phyloP scores from a whole-genome alignment of 2,329 filamentous ascomycete genomes.

The Aspergillus amoenus region DNA sequence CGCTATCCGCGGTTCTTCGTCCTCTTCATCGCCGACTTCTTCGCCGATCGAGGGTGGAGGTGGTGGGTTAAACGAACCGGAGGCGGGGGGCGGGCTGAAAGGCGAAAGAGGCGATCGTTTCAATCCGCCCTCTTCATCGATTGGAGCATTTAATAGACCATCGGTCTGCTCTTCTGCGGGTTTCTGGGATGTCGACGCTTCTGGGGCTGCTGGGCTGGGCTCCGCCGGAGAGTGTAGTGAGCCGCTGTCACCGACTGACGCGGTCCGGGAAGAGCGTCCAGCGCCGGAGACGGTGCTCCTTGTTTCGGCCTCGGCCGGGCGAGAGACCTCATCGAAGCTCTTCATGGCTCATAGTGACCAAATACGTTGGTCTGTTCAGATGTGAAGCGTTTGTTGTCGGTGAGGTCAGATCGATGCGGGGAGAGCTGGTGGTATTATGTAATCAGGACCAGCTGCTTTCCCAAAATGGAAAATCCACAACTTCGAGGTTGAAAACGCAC shows the following conservation, averaged over 20 bases:
- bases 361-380: not conserved
- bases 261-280: conserved; percentile 20
- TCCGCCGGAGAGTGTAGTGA: conserved; percentile 15
- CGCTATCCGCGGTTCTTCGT: conserved; percentile 46
- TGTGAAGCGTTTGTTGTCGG: not conserved
- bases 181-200: conserved; percentile 14
- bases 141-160: conserved; percentile 5
- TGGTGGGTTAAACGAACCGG: conserved; percentile 27
- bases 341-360: conserved; percentile 30
- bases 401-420: not conserved
- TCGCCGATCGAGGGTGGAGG: conserved; percentile 30
- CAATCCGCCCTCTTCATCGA: conserved; percentile 17
- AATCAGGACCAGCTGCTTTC: not conserved
- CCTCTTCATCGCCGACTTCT: conserved; percentile 38
- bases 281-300: conserved; percentile 16
- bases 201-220: conserved; percentile 5
- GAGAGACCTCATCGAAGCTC: conserved; percentile 40
- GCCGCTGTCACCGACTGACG: conserved; percentile 18
- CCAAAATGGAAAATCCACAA: too few species aligned
- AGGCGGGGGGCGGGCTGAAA: conserved; percentile 28
- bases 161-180: conserved; percentile 16
- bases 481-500: too few species aligned
- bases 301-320: conserved; percentile 27
- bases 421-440: not conserved
- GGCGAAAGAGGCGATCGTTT: conserved; percentile 23